Conservation (phyloP, 179 eudicot species). For the Vitellaria paradoxa region DNA sequence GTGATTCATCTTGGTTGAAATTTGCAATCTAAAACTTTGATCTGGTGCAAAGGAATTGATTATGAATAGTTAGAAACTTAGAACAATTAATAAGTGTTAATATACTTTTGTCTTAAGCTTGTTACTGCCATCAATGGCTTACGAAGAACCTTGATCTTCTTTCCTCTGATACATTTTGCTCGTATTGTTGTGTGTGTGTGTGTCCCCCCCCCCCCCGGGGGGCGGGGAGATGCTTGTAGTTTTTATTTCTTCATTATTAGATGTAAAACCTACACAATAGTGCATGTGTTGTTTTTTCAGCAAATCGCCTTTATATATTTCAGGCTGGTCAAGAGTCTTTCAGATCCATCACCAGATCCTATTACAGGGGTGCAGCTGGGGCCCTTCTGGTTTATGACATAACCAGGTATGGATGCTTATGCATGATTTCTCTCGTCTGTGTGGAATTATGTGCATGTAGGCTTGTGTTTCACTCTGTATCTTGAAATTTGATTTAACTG, state of each 20-base stretch:
- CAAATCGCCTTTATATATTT: not conserved
- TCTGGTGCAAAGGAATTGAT: too few relatives aligned
- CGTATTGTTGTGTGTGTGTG: too few relatives aligned
- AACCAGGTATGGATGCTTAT: conserved; percentile 43
- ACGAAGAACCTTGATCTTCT: not conserved
- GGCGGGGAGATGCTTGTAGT: too few relatives aligned
- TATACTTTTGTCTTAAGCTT: too few relatives aligned
- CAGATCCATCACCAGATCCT: conserved; percentile 73
- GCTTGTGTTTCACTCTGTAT: not conserved
- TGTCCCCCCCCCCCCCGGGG: too few relatives aligned
- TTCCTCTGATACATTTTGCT: not conserved
- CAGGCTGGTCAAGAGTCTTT: conserved; percentile 87
- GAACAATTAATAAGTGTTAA: too few relatives aligned
- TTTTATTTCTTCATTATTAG: too few relatives aligned
- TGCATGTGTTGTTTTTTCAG: too few relatives aligned
- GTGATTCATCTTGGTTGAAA: too few relatives aligned
- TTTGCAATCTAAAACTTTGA: not conserved
- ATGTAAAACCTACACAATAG: too few relatives aligned
- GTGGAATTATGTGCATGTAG: not conserved
- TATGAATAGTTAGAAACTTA: too few relatives aligned
- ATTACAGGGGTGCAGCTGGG: conserved; percentile 84
- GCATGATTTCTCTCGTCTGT: not conserved
- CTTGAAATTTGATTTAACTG: not conserved
- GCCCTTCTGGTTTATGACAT: conserved; percentile 85
- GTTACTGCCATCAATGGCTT: not conserved